A percentile compares a stretch with the other conserved stretches of the same genome.
Conservation (phyloP, 345 rosid species). For the Ceriops zippeliana region DNA sequence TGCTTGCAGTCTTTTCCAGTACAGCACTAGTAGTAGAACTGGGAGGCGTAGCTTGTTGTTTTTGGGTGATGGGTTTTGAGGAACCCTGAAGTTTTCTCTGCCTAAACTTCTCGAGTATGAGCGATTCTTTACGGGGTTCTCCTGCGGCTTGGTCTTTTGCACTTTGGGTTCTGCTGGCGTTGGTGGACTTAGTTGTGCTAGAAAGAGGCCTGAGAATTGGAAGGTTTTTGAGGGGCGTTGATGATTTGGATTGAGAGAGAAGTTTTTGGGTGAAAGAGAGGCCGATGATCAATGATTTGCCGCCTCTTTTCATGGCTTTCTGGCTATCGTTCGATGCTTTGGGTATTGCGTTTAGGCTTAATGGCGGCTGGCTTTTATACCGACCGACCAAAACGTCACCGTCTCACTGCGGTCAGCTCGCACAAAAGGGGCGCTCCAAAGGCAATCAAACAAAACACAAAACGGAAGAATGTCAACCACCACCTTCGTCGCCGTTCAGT, state of each 20-base stretch:
- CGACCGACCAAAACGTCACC: no score
- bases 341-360: no score
- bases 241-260: constrained; percentile 17
- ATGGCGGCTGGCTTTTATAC: no score
- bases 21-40: neutral
- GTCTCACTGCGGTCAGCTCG: no score
- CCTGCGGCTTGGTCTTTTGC: neutral
- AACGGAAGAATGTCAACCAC: neutral
- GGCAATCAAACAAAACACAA: neutral
- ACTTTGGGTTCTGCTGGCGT: neutral
- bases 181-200: neutral
- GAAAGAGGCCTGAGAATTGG: constrained; percentile 14
- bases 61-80: neutral
- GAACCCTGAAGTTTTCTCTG: constrained; percentile 11
- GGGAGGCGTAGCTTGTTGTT: neutral
- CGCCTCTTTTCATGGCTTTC: constrained; percentile 9
- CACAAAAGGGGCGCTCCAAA: no score
- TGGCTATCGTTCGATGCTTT: no score
- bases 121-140: constrained; percentile 3
- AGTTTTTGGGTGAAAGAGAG: constrained; percentile 4
- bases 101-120: constrained; percentile 13
- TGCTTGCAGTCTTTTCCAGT: neutral
- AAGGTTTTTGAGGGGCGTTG: constrained; percentile 8
- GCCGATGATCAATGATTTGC: constrained; percentile 11
- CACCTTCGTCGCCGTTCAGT: constrained; percentile 66